phyloP scores from a whole-genome alignment of 495 filamentous ascomycete species.

The Letharia lupina region DNA sequence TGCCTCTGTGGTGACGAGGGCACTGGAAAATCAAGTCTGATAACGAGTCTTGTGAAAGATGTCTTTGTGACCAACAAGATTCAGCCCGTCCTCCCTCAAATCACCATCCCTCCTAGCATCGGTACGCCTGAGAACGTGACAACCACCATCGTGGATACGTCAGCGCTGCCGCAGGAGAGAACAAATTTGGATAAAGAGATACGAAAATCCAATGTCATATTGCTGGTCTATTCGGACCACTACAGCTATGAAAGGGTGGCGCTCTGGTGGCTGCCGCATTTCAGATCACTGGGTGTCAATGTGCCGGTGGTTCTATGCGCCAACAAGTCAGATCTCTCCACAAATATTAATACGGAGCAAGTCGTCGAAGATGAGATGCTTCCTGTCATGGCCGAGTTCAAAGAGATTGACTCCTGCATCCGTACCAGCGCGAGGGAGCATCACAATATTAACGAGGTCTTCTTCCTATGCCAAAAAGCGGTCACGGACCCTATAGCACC shows the following conservation, averaged over 20 bases:
- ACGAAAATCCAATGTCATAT: conserved; percentile 89
- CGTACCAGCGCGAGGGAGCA: conserved; percentile 90
- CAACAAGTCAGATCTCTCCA: conserved; percentile 84
- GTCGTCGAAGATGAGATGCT: conserved; percentile 96
- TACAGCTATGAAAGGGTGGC: conserved; percentile 98
- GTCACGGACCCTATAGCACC: conserved; percentile 96
- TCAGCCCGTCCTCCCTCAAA: conserved; percentile 84
- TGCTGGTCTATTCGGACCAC: conserved; percentile 96
- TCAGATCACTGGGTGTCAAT: conserved; percentile 92
- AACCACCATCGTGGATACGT: conserved; percentile 93
- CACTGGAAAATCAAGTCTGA: conserved; percentile 48
- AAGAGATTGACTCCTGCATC: conserved; percentile 97
- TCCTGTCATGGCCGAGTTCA: conserved; percentile 96
- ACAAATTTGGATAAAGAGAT: conserved; percentile 85
- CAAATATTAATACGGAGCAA: conserved; percentile 61
- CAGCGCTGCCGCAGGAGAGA: conserved; percentile 86
- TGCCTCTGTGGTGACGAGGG: conserved; percentile 94
- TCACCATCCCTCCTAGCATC: conserved; percentile 81
- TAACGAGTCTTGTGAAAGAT: conserved; percentile 73
- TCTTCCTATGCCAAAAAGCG: conserved; percentile 97
- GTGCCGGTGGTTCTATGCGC: conserved; percentile 96
- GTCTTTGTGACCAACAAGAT: conserved; percentile 90
- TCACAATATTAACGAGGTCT: conserved; percentile 91
- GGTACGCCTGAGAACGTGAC: conserved; percentile 91
- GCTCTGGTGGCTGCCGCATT: conserved; percentile 95